Conservation (phyloP, 306 rosid species). For the Cicer judaicum region DNA sequence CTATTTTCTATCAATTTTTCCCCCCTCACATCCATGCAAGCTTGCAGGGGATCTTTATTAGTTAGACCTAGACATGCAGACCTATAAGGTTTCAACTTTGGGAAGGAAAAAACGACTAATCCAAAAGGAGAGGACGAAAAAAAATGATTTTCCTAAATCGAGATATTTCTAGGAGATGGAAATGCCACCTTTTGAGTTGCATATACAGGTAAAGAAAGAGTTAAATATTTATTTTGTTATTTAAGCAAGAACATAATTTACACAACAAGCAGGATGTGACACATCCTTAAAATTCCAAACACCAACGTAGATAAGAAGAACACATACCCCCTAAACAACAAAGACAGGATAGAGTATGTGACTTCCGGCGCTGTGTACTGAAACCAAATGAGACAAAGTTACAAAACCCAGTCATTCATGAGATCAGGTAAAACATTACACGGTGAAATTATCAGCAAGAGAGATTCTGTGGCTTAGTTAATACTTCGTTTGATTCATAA, state of each 20-base stretch:
- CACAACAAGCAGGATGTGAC: slow-evolving; percentile 45
- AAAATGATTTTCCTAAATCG: not conserved
- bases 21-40: not conserved
- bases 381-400: slow-evolving; percentile 34
- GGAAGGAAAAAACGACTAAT: slow-evolving; percentile 7
- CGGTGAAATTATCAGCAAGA: slow-evolving; percentile 42
- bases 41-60: slow-evolving; percentile 3
- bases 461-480: slow-evolving; percentile 40
- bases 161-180: slow-evolving; percentile 9
- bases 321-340: slow-evolving; percentile 36
- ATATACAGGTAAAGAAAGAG: slow-evolving; percentile 48
- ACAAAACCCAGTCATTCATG: slow-evolving; percentile 44
- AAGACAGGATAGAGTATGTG: slow-evolving; percentile 44
- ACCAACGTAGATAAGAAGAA: slow-evolving; percentile 44
- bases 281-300: slow-evolving; percentile 47
- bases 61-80: not conserved
- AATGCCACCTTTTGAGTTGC: slow-evolving; percentile 17
- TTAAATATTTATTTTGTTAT: slow-evolving; percentile 46
- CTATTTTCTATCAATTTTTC: not conserved
- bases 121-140: not conserved
- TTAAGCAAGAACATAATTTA: slow-evolving; percentile 36
- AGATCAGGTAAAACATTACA: slow-evolving; percentile 40
- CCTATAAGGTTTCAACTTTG: not conserved
- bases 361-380: slow-evolving; percentile 43
- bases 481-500: slow-evolving; percentile 41